Percentiles rank a stretch among this genome's conserved stretches.
phyloP scores from a whole-genome alignment of 148 eudicot genomes.

The Rhododendron simsii region DNA sequence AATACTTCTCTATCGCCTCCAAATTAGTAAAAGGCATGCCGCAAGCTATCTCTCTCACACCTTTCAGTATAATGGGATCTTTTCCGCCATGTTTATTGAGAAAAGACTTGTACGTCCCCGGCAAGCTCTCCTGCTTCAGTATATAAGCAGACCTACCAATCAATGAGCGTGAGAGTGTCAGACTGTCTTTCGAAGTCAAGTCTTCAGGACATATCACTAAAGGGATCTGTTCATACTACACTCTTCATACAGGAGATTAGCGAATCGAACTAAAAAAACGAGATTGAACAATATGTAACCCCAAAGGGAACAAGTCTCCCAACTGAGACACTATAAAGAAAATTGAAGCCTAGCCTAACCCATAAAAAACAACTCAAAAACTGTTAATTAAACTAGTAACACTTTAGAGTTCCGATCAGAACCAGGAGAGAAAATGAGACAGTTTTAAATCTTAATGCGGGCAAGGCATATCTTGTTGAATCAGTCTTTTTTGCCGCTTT shows the following conservation, averaged over 20 bases:
- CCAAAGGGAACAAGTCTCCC: background rate
- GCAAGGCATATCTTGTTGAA: background rate
- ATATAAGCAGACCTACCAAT: conserved; percentile 91
- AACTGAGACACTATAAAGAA: background rate
- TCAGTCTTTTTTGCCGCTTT: background rate
- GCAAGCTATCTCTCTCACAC: conserved; percentile 62
- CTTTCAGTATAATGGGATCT: conserved; percentile 57
- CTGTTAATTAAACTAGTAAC: background rate
- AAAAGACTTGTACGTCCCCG: conserved; percentile 83
- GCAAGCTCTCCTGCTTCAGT: conserved; percentile 84
- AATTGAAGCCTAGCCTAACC: background rate
- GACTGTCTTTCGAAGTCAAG: background rate
- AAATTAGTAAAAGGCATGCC: conserved; percentile 65
- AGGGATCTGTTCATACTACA: background rate
- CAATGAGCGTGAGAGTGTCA: background rate
- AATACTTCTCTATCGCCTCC: conserved; percentile 60
- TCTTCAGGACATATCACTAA: background rate
- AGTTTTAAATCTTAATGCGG: background rate
- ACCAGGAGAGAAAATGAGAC: too few species aligned
- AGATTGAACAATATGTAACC: background rate
- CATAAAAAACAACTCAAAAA: background rate
- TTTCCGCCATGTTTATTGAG: conserved; percentile 97
- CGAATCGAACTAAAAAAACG: background rate
- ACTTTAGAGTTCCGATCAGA: background rate
- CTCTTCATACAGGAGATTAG: background rate